Evolutionary conservation across 1,284 basidiomycete genomes (phyloP).

Genomic region (Cutaneotrichosporon arboriforme): DNA sequence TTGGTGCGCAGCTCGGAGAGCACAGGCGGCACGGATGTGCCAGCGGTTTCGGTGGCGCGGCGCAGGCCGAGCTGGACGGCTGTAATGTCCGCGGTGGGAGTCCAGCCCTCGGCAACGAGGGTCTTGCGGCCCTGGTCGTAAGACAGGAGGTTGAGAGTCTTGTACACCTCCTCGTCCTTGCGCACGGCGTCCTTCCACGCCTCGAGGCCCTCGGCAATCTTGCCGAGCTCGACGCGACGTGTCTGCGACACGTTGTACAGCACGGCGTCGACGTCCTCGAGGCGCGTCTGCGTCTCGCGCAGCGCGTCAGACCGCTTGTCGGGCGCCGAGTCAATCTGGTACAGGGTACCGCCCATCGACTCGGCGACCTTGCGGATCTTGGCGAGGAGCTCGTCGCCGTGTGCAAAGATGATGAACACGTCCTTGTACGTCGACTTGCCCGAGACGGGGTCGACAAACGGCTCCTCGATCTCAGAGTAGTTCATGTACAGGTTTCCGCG

Average conservation of each 20-base stretch:
- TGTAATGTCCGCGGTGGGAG: conserved; percentile 83
- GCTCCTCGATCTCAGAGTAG: conserved; percentile 88
- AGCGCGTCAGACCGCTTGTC: conserved; percentile 87
- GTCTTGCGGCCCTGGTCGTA: conserved; percentile 92
- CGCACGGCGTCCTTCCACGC: conserved; percentile 91
- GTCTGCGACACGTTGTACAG: conserved; percentile 85
- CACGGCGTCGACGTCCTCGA: conserved; percentile 89
- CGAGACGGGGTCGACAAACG: conserved; percentile 80
- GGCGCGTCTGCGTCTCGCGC: conserved; percentile 76
- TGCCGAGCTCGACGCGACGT: conserved; percentile 76
- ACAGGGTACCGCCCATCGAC: conserved; percentile 95
- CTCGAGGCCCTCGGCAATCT: conserved; percentile 76
- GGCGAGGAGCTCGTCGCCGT: conserved; percentile 83
- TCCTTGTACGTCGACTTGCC: conserved; percentile 86
- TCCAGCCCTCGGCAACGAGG: conserved; percentile 96
- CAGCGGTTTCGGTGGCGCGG: conserved; percentile 92
- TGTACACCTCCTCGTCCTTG: conserved; percentile 94
- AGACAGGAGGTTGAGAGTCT: conserved; percentile 89
- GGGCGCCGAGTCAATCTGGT: conserved; percentile 89
- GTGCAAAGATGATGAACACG: conserved; percentile 99
- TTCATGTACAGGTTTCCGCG: conserved; percentile 99
- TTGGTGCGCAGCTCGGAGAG: conserved; percentile 83
- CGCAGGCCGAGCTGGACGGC: conserved; percentile 82
- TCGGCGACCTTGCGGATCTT: conserved; percentile 99
- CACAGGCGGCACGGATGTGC: conserved; percentile 86